Conservation (phyloP, 441 rosid genomes). For the Arabidopsis lyrata region DNA sequence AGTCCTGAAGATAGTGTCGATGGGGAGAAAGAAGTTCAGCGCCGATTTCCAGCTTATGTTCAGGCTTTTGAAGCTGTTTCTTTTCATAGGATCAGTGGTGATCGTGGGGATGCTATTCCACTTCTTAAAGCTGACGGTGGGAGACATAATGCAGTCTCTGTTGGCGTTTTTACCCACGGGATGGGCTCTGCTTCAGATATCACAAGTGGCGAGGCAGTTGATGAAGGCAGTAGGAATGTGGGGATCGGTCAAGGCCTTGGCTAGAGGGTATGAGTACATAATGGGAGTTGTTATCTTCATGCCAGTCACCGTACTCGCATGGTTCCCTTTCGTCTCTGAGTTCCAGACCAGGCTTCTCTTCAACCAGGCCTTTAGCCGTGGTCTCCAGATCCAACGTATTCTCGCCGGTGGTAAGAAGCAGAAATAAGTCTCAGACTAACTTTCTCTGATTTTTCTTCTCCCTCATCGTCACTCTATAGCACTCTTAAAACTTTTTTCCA, state of each 20-base stretch:
- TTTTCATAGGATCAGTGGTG: slow-evolving; percentile 71
- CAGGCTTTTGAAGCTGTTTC: slow-evolving; percentile 80
- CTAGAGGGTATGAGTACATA: slow-evolving; percentile 90
- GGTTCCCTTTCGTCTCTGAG: slow-evolving; percentile 97
- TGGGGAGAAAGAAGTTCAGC: slow-evolving; percentile 97
- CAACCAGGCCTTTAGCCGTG: slow-evolving; percentile 99
- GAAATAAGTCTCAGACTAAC: slow-evolving; percentile 45
- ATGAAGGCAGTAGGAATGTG: slow-evolving; percentile 90
- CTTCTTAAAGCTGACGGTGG: slow-evolving; percentile 77
- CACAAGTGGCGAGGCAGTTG: slow-evolving; percentile 73
- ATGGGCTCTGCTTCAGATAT: slow-evolving; percentile 96
- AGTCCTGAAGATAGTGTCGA: slow-evolving; percentile 89
- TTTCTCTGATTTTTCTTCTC: slow-evolving; percentile 6
- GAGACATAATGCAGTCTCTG: slow-evolving; percentile 84
- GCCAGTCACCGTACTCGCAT: slow-evolving; percentile 83
- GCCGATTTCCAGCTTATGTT: slow-evolving; percentile 99
- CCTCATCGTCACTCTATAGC: neutral
- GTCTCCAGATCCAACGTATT: slow-evolving; percentile 97
- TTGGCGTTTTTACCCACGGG: slow-evolving; percentile 93
- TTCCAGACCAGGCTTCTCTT: slow-evolving; percentile 93
- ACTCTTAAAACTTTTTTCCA: slow-evolving; percentile 6
- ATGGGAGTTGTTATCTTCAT: slow-evolving; percentile 78
- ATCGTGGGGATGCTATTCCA: slow-evolving; percentile 71
- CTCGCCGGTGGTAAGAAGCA: slow-evolving; percentile 94
- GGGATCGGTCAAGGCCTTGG: slow-evolving; percentile 94